Evolutionary conservation across 345 rosid species (phyloP).

Genomic region (Eucalyptus regnans): DNA sequence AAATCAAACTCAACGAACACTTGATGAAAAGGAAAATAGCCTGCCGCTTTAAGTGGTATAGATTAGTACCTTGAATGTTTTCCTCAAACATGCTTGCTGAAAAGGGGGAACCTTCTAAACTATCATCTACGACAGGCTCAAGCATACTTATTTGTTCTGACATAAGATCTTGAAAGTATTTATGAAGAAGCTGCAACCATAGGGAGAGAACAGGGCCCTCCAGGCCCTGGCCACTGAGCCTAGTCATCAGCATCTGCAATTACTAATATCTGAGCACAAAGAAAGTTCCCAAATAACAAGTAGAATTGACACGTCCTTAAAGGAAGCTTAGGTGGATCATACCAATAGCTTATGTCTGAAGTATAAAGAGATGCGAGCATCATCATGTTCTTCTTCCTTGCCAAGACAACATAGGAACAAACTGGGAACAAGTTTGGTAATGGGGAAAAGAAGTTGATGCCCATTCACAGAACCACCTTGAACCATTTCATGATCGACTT

Average conservation of each 20-base stretch:
- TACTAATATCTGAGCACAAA: neutral
- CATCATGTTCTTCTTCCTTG: conserved; percentile 15
- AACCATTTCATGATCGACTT: conserved; percentile 9
- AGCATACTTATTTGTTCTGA: conserved; percentile 13
- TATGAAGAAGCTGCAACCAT: conserved; percentile 70
- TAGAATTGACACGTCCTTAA: neutral
- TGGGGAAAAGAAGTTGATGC: conserved; percentile 18
- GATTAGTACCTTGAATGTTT: conserved; percentile 7
- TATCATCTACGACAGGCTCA: conserved; percentile 15
- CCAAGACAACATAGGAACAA: conserved; percentile 52
- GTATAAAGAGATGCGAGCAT: conserved; percentile 29
- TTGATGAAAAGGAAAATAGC: conserved; percentile 57
- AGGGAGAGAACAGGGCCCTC: conserved; percentile 20
- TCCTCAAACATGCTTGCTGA: conserved; percentile 20
- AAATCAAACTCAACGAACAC: conserved; percentile 1
- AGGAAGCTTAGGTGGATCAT: neutral
- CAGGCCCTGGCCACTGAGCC: conserved; percentile 44
- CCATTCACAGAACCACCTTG: conserved; percentile 11
- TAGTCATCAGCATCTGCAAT: conserved; percentile 71
- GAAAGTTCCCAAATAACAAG: neutral
- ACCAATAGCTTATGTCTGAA: conserved; percentile 83
- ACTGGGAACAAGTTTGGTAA: conserved; percentile 38
- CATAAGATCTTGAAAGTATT: conserved; percentile 44
- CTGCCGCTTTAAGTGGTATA: conserved; percentile 52
- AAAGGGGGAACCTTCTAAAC: conserved; percentile 82